Evolutionary conservation across 2,329 filamentous ascomycete species (phyloP), one percentile per base, ranked within the genome.

Genomic region (Cercospora zeae-maydis): DNA sequence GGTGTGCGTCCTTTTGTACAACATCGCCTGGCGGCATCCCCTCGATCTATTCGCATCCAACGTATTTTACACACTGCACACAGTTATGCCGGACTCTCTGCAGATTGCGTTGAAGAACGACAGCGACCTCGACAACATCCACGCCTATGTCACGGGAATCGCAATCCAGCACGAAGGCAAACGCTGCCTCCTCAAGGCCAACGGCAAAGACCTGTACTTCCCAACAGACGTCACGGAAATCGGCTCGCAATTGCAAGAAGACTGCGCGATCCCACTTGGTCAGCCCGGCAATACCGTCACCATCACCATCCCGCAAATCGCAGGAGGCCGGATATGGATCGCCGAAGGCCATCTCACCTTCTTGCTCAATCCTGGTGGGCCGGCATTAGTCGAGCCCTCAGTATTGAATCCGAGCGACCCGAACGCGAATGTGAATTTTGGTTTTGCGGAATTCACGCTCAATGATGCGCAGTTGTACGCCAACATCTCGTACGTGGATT

Each of bases 361-460:
- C 63, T 63, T 76, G 8, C 67, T 76, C 34, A 77, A 77, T 37
- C 75, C 75, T 1, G 74, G 74, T 4, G 73, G 74, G 9, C 72
- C 74, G 30, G 75, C 74, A 14, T 66, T 76, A 8, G 75, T 76
- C 27, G 75, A 76, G 62, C 75, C 75, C 7, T 70, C 65, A 10
- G 75, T 76, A 0, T 63, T 76, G 34, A 77, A 77, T 47, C 75
- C 73, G 1, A 71, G 66, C 39, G 80, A 82, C 62, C 78, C 78
- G 1, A 81, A 81, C 67, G 76, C 76, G 54, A 76, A 77, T 51
- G 73, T 79, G 55, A 74, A 75, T 58, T 82, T 81, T 72, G 76
- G 75, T 1, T 82, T 82, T 63, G 75, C 73, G 58, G 80, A 82
- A 60, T 82, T 82, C 69, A 82, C 80, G 1, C 76, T 77, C 69